Conservation (phyloP, 1,284 basidiomycete genomes). For the Sporisorium graminicola region DNA sequence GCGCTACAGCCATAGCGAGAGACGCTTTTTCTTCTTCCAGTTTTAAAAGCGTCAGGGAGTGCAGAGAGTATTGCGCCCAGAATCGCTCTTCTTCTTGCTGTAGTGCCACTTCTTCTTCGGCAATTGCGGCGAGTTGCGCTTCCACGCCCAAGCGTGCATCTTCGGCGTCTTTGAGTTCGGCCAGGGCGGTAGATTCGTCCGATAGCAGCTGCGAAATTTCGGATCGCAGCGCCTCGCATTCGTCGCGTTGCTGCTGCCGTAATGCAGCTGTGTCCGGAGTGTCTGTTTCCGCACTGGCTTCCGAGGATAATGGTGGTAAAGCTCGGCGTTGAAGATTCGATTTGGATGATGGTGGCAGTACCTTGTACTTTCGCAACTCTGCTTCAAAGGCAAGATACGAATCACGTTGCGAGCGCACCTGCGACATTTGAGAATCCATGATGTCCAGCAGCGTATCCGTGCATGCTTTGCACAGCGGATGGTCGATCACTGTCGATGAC, state of each 20-base stretch:
- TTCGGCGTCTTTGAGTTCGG: slow-evolving; percentile 59
- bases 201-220: slow-evolving; percentile 45
- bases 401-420: slow-evolving; percentile 89
- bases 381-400: slow-evolving; percentile 73
- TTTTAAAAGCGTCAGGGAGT: slow-evolving; percentile 77
- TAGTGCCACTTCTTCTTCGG: slow-evolving; percentile 80
- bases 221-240: slow-evolving; percentile 14
- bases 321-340: slow-evolving; percentile 9
- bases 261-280: slow-evolving; percentile 13
- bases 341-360: slow-evolving; percentile 20
- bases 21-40: slow-evolving; percentile 79
- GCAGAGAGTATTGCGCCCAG: slow-evolving; percentile 82
- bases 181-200: slow-evolving; percentile 27
- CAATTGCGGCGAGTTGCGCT: slow-evolving; percentile 79
- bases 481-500: slow-evolving; percentile 75
- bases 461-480: slow-evolving; percentile 95
- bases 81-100: slow-evolving; percentile 87
- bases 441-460: slow-evolving; percentile 83
- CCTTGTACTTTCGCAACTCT: slow-evolving; percentile 50
- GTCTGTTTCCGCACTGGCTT: slow-evolving; percentile 8
- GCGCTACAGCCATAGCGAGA: slow-evolving; percentile 75
- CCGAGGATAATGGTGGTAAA: slow-evolving; percentile 12
- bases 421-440: slow-evolving; percentile 85
- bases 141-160: slow-evolving; percentile 73
- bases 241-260: slow-evolving; percentile 10